phyloP scores from a whole-genome alignment of 352 stramenopile species.

The Pythium coloratum region DNA sequence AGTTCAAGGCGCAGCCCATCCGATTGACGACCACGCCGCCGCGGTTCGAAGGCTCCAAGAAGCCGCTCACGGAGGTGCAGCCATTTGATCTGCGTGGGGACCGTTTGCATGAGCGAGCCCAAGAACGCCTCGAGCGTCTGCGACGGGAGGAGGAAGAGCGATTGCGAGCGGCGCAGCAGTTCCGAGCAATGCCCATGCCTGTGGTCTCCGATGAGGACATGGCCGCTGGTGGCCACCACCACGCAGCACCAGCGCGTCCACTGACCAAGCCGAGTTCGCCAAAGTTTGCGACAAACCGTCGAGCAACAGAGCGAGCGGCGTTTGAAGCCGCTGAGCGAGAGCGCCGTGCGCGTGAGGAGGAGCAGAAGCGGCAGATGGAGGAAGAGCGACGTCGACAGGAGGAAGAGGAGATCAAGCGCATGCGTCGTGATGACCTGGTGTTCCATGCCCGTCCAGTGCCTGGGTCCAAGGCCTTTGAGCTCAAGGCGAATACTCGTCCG shows the following conservation, averaged over 20 bases:
- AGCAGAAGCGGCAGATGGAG: constrained; percentile 50
- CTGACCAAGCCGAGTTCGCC: constrained; percentile 32
- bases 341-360: constrained; percentile 62
- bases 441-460: constrained; percentile 72
- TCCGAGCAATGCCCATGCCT: constrained; percentile 74
- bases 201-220: constrained; percentile 24
- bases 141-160: constrained; percentile 60
- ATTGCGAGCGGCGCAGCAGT: constrained; percentile 38
- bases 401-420: constrained; percentile 67
- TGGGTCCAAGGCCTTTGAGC: constrained; percentile 41
- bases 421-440: constrained; percentile 71
- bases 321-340: constrained; percentile 75
- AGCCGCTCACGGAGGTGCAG: constrained; percentile 66
- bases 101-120: constrained; percentile 53
- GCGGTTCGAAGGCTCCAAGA: constrained; percentile 68
- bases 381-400: constrained; percentile 48
- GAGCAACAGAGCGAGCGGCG: constrained; percentile 57
- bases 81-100: constrained; percentile 66
- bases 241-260: constrained; percentile 5
- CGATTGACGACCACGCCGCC: constrained; percentile 51
- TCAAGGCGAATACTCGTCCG: constrained; percentile 46
- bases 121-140: constrained; percentile 54
- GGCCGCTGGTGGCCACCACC: background rate
- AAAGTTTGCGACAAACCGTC: constrained; percentile 61
- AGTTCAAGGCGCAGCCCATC: constrained; percentile 78